Evolutionary conservation across 768 basidiomycete genomes (phyloP), one percentile per base, ranked within the genome.

Genomic region (Cystobasidium ongulense): DNA sequence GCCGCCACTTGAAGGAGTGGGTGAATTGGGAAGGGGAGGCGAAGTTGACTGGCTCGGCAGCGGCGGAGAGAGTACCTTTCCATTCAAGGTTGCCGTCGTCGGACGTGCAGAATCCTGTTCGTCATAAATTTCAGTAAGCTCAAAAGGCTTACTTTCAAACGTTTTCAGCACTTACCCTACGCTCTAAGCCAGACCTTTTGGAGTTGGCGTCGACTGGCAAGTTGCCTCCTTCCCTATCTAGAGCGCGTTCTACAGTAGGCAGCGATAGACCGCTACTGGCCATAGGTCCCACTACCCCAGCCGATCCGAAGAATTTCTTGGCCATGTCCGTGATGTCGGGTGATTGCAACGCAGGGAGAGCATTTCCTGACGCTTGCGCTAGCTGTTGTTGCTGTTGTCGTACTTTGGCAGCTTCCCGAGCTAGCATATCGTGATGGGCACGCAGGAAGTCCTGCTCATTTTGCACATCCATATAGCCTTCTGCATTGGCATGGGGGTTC

Each of bases 401-500:
- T 23, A 15, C 93, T 68, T 90, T 86, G 77, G 92, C 90, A 0
- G 90, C 85, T 77, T 93, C 94, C 82, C 91, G 91, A 46, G 90
- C 86, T 75, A 95, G 90, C 79, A 91, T 87, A 81, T 95, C 93
- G 81, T 92, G 92, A 78, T 98, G 90, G 79, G 89, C 88, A 1
- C 88, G 85, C 13, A 98, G 87, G 85, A 97, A 98, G 0, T 87
- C 84, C 82, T 97, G 93, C 79, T 98, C 95, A 29, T 90, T 87
- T 36, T 87, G 89, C 0, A 90, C 90, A 23, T 86, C 87, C 80
- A 46, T n/a, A 29, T 31, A 29, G 25, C 21, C 39, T 10, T 21
- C 17, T 18, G 65, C 46, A 21, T 1, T 46, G 36, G 43, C 17
- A 11, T 27, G 15, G 2, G 41, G 3, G 29, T 27, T 7, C 57